phyloP scores from a whole-genome alignment of 2,329 filamentous ascomycete species.

The Phyllosticta citrichinensis region DNA sequence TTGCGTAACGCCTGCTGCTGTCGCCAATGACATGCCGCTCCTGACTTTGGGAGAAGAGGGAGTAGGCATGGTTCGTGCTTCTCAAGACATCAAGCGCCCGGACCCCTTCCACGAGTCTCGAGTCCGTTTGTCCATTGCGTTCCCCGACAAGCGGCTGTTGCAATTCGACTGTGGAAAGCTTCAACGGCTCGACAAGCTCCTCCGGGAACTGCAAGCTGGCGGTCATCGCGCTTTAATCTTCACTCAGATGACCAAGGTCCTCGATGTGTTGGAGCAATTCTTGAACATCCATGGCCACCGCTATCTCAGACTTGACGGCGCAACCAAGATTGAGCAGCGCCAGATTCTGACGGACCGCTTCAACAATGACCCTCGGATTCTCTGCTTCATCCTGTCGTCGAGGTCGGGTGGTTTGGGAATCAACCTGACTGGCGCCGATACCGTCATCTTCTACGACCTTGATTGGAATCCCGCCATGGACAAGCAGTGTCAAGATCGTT shows the following conservation, averaged over 20 bases:
- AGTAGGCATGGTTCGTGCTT: conserved; percentile 45
- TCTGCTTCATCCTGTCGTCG: conserved; percentile 92
- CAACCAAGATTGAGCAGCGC: conserved; percentile 89
- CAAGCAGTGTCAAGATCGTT: conserved; percentile 96
- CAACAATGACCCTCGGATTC: conserved; percentile 85
- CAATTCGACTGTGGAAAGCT: conserved; percentile 98
- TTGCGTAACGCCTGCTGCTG: conserved; percentile 81
- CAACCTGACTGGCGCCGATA: conserved; percentile 92
- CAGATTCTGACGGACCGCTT: conserved; percentile 94
- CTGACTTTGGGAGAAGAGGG: conserved; percentile 52
- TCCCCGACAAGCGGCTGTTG: conserved; percentile 89
- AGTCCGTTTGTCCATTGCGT: conserved; percentile 88
- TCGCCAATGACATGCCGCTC: conserved; percentile 65
- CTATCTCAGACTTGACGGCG: conserved; percentile 91
- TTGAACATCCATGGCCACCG: conserved; percentile 96
- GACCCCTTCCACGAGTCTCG: conserved; percentile 93
- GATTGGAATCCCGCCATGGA: conserved; percentile 99
- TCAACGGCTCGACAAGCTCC: conserved; percentile 74
- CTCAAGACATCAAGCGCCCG: conserved; percentile 29
- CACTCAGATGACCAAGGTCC: conserved; percentile 97
- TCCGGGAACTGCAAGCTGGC: conserved; percentile 77
- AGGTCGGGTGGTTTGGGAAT: conserved; percentile 91
- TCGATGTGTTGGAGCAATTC: conserved; percentile 95
- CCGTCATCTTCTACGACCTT: conserved; percentile 97
- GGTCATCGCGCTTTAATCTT: conserved; percentile 95